Evolutionary conservation across 192 early-diverging fungal species (phyloP), one percentile per base, ranked within the genome.

Genomic region (Kappamyces sp.): DNA sequence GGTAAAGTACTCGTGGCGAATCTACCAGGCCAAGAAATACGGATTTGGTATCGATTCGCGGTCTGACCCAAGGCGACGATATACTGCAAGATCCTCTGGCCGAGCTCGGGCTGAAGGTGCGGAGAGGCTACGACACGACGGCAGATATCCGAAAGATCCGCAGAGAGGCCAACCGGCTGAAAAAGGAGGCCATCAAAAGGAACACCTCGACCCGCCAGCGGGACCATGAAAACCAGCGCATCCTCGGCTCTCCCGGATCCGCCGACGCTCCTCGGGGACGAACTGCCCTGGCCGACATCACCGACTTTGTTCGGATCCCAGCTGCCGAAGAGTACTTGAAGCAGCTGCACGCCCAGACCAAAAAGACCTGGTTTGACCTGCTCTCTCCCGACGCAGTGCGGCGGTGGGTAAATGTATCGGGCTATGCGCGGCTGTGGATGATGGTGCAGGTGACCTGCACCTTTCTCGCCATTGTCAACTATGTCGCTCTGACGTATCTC

Each of bases 121-220:
- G 71, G 38, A 40, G 73, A 40, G 66, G 68, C 9, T 79, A 76
- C 57, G 64, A 67, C 47, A 73, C 75, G 62, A 61, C 67, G 5
- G 52, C 58, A 5, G 70, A 73, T 47, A 79, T 79, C 48, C 66
- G 74, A 32, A 79, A 74, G 54, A 76, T 79, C 50, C 59, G 74
- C 8, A 79, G 76, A 63, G 77, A 79, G 46, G 64, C 70, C 36
- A 49, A 50, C 15, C 51, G 60, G 47, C 36, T 70, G 22, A 52
- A 36, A 14, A 32, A 61, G 29, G 8, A 39, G 8, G 14, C 14
- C n/a, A 33, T n/a, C 0, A 32, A 58, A 15, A 4, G 55, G 2
- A 11, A 43, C 5, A 12, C 31, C n/a, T 36, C 36, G 31, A 45
- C 45, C 14, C 40, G 40, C 2, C 30, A 22, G 12, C 40, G 58